Evolutionary conservation across 2,329 filamentous ascomycete species (phyloP), one percentile per base, ranked within the genome.

Genomic region (Xylariaceae sp.): DNA sequence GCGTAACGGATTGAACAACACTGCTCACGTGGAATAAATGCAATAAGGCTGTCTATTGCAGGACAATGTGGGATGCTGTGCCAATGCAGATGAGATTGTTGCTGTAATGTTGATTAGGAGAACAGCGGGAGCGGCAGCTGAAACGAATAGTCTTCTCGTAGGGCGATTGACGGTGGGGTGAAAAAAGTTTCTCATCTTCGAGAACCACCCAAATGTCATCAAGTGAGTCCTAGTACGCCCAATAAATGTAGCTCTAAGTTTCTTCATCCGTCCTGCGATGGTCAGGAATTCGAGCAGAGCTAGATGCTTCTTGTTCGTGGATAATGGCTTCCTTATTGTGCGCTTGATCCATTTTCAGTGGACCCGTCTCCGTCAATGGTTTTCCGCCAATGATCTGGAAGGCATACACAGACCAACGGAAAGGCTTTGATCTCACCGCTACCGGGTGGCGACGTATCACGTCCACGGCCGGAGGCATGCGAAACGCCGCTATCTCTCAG

Each of bases 401-500:
- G 76, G 72, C 94, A 97, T 42, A 97, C 90, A 68, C 92, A 99
- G 48, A 99, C 92, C 60, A 99, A 79, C 44, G 94, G 94, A 79
- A 97, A 97, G 34, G 94, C 94, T 72, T 97, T 97, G 76, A 97
- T 94, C 70, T 97, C 92, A 56, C 89, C 89, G 54, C 80, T 77
- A 8, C 79, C 80, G 1, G 80, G 75, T 27, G 87, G 86, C 32
- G 88, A 89, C 37, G 76, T 67, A 46, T 82, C 78, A 46, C 79
- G 78, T 44, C 71, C 73, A 54, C 80, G 76, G 26, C 79, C 81
- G 2, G 88, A 88, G 19, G 87, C 86, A 72, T 90, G 87, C 45
- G 90, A 96, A 43, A 97, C 88, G 54, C 94, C 94, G 65, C 92
- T 97, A 72, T 99, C 94, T 58, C 94, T 84, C 68, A 95, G 91